Evolutionary conservation across 352 stramenopile genomes (phyloP), one percentile per base, ranked within the genome.

Genomic region (Pythium brassicae): DNA sequence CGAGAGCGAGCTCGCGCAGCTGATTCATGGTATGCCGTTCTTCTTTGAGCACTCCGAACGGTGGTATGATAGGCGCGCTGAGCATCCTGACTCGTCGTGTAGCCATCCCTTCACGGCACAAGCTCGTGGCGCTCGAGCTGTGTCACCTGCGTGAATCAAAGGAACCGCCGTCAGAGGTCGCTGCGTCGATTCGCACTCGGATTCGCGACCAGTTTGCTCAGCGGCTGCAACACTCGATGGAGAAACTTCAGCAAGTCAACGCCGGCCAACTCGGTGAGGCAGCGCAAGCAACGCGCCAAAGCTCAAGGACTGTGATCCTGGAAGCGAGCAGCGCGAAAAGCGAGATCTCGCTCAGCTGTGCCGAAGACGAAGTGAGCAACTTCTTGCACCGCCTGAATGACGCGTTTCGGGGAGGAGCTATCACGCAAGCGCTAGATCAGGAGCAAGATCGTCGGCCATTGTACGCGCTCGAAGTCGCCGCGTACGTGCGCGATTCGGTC

Each of bases 61-160:
- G 32, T 37, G 6, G 6, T 37, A 14, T 37, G 32, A 37, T 8
- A 11, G 32, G 8, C 32, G 9, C 32, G 32, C 32, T 37, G 32
- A 37, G 32, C 32, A 37, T 10, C 32, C 8, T 37, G 2, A n/a
- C 14, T 37, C 32, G 9, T 9, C 32, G 2, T 19, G 19, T 35
- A 91, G 83, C 64, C 2, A 87, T 91, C 48, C 76, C 80, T 2
- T 88, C 66, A 40, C 71, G 61, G n/a, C 75, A 74, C 65, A 91
- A 90, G 46, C 63, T 90, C 9, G 19, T 91, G 19, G 73, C 77
- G 5, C 47, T 93, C 7, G 80, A 93, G 32, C 51, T 93, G 12
- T 89, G 80, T 25, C 82, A 92, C 46, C 51, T 66, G 0, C 67
- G 82, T 44, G 69, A 87, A 27, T 53, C 72, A 1, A 77, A 74